phyloP scores from a whole-genome alignment of 495 filamentous ascomycete genomes.

The Penicillium lividum region DNA sequence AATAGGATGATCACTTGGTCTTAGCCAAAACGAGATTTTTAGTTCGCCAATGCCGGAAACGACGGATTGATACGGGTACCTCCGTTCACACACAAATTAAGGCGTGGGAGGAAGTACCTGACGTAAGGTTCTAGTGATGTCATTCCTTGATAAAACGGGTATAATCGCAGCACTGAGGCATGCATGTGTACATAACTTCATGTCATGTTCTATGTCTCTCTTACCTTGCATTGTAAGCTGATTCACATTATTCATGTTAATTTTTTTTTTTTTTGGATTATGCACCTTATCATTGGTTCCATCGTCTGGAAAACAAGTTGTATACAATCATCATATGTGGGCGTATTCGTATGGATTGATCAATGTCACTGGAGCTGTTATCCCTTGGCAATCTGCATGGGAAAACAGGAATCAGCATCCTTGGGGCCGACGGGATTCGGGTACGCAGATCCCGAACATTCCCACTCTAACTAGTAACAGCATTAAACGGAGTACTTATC shows the following conservation, averaged over 20 bases:
- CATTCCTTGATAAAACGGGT: slow-evolving; percentile 11
- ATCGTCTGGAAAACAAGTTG: no score
- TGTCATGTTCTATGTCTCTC: neutral
- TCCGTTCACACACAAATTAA: slow-evolving; percentile 18
- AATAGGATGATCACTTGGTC: slow-evolving; percentile 4
- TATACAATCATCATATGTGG: no score
- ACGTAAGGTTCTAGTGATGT: slow-evolving; percentile 28
- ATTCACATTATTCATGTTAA: no score
- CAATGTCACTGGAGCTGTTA: neutral
- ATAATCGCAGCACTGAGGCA: no score
- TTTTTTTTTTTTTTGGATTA: no score
- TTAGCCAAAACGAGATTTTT: slow-evolving; percentile 13
- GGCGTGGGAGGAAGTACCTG: slow-evolving; percentile 22
- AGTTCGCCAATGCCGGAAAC: slow-evolving; percentile 25
- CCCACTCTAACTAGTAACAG: neutral
- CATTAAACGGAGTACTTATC: no score
- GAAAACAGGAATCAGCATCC: slow-evolving; percentile 16
- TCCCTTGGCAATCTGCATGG: slow-evolving; percentile 1
- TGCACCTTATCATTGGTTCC: no score
- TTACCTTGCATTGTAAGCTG: neutral
- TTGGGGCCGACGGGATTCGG: slow-evolving; percentile 8
- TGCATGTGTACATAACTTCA: neutral
- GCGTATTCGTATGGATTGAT: no score
- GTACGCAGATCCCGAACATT: slow-evolving; percentile 19
- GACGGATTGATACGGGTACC: slow-evolving; percentile 25